Evolutionary conservation across 371 early-diverging fungal species (phyloP).

Genomic region (Dichotomocladium elegans): DNA sequence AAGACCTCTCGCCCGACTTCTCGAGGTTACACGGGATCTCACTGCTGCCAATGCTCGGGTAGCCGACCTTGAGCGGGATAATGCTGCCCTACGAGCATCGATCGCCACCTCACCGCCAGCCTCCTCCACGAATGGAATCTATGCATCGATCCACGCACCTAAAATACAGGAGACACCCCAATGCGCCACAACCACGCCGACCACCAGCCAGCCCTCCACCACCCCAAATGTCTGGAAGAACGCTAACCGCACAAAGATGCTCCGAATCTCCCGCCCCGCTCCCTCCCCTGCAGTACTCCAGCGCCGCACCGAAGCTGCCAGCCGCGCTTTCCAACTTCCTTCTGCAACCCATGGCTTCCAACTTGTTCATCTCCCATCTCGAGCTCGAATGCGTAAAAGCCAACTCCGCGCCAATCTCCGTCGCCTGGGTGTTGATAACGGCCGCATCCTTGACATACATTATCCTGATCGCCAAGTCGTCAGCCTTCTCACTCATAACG

Average conservation of each 20-base stretch:
- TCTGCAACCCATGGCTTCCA: slow-evolving; percentile 8
- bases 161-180: no score
- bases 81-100: no score
- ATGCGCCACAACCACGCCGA: neutral
- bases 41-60: no score
- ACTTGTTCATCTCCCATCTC: slow-evolving; percentile 5
- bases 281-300: neutral
- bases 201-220: neutral
- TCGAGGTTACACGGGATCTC: no score
- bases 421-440: neutral
- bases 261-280: no score
- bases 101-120: no score
- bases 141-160: no score
- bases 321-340: slow-evolving; percentile 2
- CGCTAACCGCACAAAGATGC: no score
- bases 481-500: slow-evolving; percentile 3
- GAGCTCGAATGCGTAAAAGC: neutral
- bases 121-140: no score
- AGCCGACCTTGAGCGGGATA: no score
- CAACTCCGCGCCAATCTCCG: neutral
- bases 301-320: neutral
- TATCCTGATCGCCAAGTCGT: slow-evolving; percentile 3
- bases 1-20: no score
- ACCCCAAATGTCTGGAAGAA: neutral
- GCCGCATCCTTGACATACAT: slow-evolving; percentile 6